These are phyloP conservation scores for Leptosphaerulina australis DNA, from an alignment of 2,329 filamentous ascomycete species.

Conservation along the genomic window DNA sequence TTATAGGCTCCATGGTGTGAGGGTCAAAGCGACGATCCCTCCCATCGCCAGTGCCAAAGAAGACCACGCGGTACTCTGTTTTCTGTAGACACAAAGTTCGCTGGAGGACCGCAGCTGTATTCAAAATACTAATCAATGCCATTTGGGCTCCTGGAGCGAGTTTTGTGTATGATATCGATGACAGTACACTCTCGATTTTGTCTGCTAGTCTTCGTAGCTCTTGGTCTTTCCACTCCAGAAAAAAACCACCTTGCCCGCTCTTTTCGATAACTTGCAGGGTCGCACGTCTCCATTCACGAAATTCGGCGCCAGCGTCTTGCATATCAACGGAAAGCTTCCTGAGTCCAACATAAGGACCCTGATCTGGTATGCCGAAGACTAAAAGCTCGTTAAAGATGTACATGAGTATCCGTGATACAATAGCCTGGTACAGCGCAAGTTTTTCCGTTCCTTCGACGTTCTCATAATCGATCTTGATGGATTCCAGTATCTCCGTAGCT, in stretches of 20 bases:
- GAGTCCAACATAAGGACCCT: conserved; percentile 26
- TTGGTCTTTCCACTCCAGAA: background rate
- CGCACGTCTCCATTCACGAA: conserved; percentile 38
- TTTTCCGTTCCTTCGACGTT: conserved; percentile 27
- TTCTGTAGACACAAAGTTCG: conserved; percentile 39
- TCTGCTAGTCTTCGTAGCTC: conserved; percentile 15
- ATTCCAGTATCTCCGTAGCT: conserved; percentile 23
- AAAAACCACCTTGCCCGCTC: conserved; percentile 6
- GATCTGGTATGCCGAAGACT: conserved; percentile 34
- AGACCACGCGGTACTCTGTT: conserved; percentile 35
- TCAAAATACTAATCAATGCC: conserved; percentile 32
- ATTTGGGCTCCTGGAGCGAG: conserved; percentile 25
- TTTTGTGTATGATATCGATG: conserved; percentile 30
- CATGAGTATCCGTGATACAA: conserved; percentile 36
- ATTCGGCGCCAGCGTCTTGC: conserved; percentile 24
- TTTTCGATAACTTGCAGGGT: conserved; percentile 38
- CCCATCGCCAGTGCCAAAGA: conserved; percentile 26
- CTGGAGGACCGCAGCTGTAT: conserved; percentile 34
- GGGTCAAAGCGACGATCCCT: conserved; percentile 26
- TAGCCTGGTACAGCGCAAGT: conserved; percentile 42
- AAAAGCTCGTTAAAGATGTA: conserved; percentile 37
- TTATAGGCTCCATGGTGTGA: conserved; percentile 40
- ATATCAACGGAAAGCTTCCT: conserved; percentile 28
- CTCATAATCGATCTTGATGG: conserved; percentile 26
- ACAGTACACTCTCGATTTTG: conserved; percentile 32